Conservation (phyloP, 139 green algal species). For the Zygnema cylindricum region DNA sequence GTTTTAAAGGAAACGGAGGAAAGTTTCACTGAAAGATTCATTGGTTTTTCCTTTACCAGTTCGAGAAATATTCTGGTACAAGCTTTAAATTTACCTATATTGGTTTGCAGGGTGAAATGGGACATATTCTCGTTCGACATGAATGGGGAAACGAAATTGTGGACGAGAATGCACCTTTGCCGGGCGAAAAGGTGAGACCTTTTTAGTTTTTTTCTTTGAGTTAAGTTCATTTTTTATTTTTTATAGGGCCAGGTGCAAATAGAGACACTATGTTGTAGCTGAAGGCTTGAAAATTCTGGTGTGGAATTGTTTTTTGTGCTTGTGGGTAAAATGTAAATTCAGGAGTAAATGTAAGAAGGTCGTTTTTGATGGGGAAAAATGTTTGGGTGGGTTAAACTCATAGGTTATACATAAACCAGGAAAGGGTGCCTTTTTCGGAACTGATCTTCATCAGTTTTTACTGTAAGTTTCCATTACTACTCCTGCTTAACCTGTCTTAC, state of each 20-base stretch:
- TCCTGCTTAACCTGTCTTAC: too few relatives aligned
- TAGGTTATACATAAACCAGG: slow-evolving; percentile 70
- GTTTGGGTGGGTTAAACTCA: too few relatives aligned
- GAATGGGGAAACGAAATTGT: slow-evolving; percentile 75
- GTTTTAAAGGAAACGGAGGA: background rate
- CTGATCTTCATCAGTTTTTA: slow-evolving; percentile 69
- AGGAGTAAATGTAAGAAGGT: too few relatives aligned
- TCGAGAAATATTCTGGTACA: too few relatives aligned
- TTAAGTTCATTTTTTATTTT: background rate
- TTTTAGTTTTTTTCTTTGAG: background rate
- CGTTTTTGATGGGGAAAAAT: too few relatives aligned
- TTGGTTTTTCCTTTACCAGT: background rate
- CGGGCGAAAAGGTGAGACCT: slow-evolving; percentile 61
- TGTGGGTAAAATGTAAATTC: slow-evolving; percentile 23
- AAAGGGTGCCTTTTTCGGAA: slow-evolving; percentile 78
- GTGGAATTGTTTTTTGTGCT: background rate
- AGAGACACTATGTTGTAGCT: background rate
- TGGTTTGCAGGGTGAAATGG: slow-evolving; percentile 64
- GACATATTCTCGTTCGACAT: slow-evolving; percentile 67
- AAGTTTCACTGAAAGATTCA: background rate
- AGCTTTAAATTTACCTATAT: background rate
- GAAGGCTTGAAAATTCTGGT: background rate
- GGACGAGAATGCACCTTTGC: slow-evolving; percentile 64
- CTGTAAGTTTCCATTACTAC: too few relatives aligned
- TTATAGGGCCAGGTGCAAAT: background rate